Evolutionary conservation across 176 grass and related monocot species (phyloP).

Genomic region (Saccharum officinarum): DNA sequence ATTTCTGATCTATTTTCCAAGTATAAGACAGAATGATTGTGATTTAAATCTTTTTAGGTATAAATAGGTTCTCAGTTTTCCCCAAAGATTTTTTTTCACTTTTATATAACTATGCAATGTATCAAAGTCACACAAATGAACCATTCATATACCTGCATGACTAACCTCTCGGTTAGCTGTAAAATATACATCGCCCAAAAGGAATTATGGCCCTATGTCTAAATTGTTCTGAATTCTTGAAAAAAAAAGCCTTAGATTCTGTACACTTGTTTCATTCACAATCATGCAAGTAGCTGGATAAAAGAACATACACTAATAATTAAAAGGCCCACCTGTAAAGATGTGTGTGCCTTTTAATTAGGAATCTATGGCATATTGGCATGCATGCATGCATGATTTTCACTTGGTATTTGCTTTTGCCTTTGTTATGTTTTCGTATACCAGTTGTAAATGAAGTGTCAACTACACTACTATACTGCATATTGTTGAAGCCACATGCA

Average conservation of each 20-base stretch:
- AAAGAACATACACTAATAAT: background rate
- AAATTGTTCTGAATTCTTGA: background rate
- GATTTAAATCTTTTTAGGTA: background rate
- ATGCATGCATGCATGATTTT: background rate
- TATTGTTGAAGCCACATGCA: background rate
- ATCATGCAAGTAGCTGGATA: background rate
- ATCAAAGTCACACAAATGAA: background rate
- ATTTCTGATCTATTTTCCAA: background rate
- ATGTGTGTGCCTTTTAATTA: background rate
- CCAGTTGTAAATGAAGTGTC: too few species aligned
- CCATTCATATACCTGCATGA: background rate
- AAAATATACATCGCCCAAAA: background rate
- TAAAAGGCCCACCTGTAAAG: background rate
- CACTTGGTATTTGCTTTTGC: background rate
- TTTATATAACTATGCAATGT: background rate
- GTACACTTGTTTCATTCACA: background rate
- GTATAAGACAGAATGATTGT: background rate
- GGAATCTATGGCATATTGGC: background rate
- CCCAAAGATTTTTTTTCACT: background rate
- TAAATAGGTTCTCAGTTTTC: background rate
- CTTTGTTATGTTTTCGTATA: background rate
- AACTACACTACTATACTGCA: background rate
- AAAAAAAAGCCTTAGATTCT: background rate
- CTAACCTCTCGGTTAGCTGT: background rate
- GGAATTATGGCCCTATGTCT: background rate